Evolutionary conservation across 2,329 filamentous ascomycete species (phyloP).

Genomic region (Beauveria scarabaeidicola): DNA sequence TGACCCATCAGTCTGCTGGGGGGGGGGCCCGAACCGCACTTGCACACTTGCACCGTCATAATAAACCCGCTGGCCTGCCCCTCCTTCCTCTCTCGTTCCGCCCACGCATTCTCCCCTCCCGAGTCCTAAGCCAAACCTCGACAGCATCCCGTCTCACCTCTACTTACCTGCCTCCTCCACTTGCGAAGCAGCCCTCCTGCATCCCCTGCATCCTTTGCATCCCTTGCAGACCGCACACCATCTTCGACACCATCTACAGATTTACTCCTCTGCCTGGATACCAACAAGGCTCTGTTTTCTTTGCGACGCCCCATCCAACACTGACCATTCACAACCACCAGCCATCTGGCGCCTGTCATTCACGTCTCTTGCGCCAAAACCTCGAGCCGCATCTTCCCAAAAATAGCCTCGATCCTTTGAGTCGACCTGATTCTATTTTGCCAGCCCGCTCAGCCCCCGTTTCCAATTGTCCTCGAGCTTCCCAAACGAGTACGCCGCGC

Average conservation of each 20-base stretch:
- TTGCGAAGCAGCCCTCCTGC: background rate
- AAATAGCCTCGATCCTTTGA: slow-evolving; percentile 1
- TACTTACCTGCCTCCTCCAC: background rate
- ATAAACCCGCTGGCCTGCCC: slow-evolving; percentile 1
- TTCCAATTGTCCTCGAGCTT: background rate
- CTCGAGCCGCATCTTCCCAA: background rate
- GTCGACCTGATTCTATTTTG: background rate
- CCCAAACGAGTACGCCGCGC: background rate
- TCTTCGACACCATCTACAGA: too few relatives aligned
- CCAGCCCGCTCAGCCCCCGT: background rate
- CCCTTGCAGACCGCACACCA: too few relatives aligned
- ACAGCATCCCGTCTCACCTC: background rate
- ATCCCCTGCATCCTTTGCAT: background rate
- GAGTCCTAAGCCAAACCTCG: background rate
- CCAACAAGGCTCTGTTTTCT: background rate
- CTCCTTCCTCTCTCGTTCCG: slow-evolving; percentile 1
- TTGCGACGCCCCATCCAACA: background rate
- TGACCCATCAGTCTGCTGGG: too few relatives aligned
- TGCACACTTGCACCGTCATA: background rate
- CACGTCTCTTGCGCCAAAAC: background rate
- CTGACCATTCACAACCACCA: background rate
- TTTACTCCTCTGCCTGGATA: too few relatives aligned
- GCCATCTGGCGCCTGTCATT: background rate
- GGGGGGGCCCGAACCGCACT: background rate
- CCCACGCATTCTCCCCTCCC: background rate